Evolutionary conservation across 1,139 yeast genomes (phyloP).

Genomic region (Blastobotrys malaysiensis): DNA sequence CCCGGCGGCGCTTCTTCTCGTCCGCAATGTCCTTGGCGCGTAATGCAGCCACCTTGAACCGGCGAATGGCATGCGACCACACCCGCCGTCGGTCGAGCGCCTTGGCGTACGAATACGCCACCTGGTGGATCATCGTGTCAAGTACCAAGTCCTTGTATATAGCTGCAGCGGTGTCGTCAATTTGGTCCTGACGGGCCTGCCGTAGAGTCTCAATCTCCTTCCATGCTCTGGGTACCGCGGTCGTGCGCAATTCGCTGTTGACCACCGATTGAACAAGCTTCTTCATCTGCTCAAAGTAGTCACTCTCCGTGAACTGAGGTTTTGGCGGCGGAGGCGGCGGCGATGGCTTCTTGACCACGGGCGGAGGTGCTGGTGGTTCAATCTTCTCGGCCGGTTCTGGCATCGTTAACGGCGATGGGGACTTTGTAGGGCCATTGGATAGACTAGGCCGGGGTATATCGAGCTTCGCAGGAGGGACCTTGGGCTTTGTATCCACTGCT

Average conservation of each 20-base stretch:
- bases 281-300: slow-evolving; percentile 17
- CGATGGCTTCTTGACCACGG: too few species aligned
- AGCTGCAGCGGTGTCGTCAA: slow-evolving; percentile 43
- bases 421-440: neutral
- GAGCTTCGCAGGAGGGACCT: neutral
- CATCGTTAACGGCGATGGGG: neutral
- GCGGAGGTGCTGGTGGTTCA: too few species aligned
- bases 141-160: slow-evolving; percentile 55
- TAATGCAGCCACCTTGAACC: slow-evolving; percentile 17
- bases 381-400: too few species aligned
- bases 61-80: slow-evolving; percentile 29
- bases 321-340: too few species aligned
- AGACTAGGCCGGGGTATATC: neutral
- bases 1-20: slow-evolving; percentile 17
- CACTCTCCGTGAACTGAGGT: slow-evolving; percentile 14
- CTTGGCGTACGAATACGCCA: slow-evolving; percentile 43
- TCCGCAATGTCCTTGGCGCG: slow-evolving; percentile 20
- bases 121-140: slow-evolving; percentile 45
- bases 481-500: neutral
- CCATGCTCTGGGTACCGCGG: slow-evolving; percentile 34
- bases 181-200: slow-evolving; percentile 31
- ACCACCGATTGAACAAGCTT: slow-evolving; percentile 25
- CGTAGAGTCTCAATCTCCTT: slow-evolving; percentile 35
- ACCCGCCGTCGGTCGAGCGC: slow-evolving; percentile 28
- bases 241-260: slow-evolving; percentile 24